phyloP scores from a whole-genome alignment of 163 green algal genomes.

The Chlorella variabilis region DNA sequence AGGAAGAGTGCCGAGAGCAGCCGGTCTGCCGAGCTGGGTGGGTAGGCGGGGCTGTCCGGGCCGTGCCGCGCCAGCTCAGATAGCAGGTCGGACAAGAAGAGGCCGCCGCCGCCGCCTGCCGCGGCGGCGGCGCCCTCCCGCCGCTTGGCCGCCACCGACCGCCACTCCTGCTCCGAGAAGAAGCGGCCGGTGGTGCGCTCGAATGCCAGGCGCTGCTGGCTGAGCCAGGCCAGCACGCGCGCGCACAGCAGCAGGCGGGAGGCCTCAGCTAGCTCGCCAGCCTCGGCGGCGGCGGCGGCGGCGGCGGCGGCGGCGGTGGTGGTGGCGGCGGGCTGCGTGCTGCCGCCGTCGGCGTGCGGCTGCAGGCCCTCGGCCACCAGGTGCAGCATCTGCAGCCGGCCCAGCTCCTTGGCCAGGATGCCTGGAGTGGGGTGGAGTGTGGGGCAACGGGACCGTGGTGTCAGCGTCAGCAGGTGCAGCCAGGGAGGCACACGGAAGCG shows the following conservation, averaged over 20 bases:
- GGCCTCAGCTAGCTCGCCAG: conserved; percentile 17
- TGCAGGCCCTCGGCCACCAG: conserved; percentile 16
- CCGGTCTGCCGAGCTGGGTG: conserved; percentile 37
- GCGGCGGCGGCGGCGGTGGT: not conserved
- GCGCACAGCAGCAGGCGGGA: conserved; percentile 23
- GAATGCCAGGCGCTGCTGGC: not conserved
- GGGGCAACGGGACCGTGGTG: not conserved
- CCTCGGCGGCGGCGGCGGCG: not conserved
- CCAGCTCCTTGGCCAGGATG: conserved; percentile 27
- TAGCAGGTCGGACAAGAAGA: conserved; percentile 60
- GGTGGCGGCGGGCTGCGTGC: not conserved
- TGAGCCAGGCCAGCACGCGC: conserved; percentile 29
- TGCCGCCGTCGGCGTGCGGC: not conserved
- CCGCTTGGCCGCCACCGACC: conserved; percentile 20
- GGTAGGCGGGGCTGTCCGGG: conserved; percentile 41
- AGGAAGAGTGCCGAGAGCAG: conserved; percentile 12
- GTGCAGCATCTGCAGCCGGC: conserved; percentile 22
- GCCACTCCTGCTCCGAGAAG: conserved; percentile 43
- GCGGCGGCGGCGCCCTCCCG: conserved; percentile 19
- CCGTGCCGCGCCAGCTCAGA: conserved; percentile 36
- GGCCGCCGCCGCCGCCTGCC: conserved; percentile 27
- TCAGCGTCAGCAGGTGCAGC: not conserved
- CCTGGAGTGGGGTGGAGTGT: not conserved
- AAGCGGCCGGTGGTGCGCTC: conserved; percentile 27
- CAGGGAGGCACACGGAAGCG: too few species aligned